These are phyloP conservation scores for Vanderwaltozyma yarrowii DNA, from an alignment of 805 yeast species.

Conservation along the genomic window DNA sequence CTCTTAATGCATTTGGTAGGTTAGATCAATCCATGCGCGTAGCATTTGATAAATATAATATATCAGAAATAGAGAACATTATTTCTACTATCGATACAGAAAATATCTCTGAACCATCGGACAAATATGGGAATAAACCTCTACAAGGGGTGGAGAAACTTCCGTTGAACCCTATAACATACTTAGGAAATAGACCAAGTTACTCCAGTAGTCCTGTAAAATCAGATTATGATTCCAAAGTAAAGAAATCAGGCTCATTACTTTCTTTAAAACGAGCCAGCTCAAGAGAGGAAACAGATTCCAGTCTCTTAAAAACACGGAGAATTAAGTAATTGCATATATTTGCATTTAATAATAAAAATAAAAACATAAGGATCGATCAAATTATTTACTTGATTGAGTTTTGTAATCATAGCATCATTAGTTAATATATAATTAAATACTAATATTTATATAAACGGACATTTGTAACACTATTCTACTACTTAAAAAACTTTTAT, in stretches of 20 bases:
- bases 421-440: no score
- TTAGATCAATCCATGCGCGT: constrained; percentile 5
- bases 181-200: not conserved
- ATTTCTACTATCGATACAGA: no score
- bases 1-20: constrained; percentile 6
- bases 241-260: not conserved
- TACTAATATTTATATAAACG: not conserved
- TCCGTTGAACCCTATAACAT: not conserved
- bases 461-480: constrained; percentile 2
- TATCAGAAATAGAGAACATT: not conserved
- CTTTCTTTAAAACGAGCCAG: not conserved
- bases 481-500: not conserved
- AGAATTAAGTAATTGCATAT: no score
- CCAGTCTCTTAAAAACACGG: no score
- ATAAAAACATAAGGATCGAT: no score
- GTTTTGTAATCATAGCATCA: no score
- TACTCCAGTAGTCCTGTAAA: not conserved
- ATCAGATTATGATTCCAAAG: not conserved
- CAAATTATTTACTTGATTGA: no score
- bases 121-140: not conserved
- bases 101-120: no score
- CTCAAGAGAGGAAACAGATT: not conserved
- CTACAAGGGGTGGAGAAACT: not conserved
- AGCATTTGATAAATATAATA: constrained; percentile 1
- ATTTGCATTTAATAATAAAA: no score